A percentile compares a stretch with the other conserved stretches of the same genome.
phyloP scores from a whole-genome alignment of 805 yeast species.

The Clavispora phyllophila region DNA sequence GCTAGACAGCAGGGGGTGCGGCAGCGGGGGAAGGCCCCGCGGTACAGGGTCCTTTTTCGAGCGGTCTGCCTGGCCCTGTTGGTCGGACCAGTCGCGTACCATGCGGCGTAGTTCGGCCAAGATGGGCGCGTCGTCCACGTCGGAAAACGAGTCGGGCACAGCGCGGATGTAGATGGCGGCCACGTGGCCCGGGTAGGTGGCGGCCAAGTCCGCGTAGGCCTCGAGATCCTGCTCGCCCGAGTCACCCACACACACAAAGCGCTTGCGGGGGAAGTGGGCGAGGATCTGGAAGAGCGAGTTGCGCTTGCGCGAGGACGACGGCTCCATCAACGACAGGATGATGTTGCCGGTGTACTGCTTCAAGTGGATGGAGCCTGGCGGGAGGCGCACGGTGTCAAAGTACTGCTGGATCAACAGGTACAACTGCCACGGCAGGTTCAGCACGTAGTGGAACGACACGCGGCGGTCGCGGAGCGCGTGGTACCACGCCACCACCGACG shows the following conservation, averaged over 20 bases:
- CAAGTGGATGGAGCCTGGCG: constrained; percentile 78
- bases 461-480: constrained; percentile 40
- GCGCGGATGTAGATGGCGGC: constrained; percentile 77
- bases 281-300: constrained; percentile 58
- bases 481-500: constrained; percentile 74
- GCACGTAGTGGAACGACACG: constrained; percentile 82
- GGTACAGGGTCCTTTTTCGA: too few species aligned
- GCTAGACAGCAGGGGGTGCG: too few species aligned
- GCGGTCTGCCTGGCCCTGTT: too few species aligned
- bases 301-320: constrained; percentile 77
- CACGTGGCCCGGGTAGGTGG: constrained; percentile 55
- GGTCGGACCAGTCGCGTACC: constrained; percentile 11
- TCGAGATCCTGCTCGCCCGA: constrained; percentile 95
- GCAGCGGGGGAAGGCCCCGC: too few species aligned
- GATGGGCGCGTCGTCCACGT: constrained; percentile 37
- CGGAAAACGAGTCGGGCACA: constrained; percentile 65
- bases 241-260: constrained; percentile 86
- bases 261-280: constrained; percentile 69
- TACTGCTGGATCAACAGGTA: constrained; percentile 57
- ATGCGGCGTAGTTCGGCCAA: constrained; percentile 25
- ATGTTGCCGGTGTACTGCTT: constrained; percentile 85
- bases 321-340: constrained; percentile 77
- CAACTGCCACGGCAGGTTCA: constrained; percentile 93
- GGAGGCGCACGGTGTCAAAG: constrained; percentile 52
- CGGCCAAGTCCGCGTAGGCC: constrained; percentile 73